phyloP scores from a whole-genome alignment of 176 grass and related monocot species.

The Carex kokanica region DNA sequence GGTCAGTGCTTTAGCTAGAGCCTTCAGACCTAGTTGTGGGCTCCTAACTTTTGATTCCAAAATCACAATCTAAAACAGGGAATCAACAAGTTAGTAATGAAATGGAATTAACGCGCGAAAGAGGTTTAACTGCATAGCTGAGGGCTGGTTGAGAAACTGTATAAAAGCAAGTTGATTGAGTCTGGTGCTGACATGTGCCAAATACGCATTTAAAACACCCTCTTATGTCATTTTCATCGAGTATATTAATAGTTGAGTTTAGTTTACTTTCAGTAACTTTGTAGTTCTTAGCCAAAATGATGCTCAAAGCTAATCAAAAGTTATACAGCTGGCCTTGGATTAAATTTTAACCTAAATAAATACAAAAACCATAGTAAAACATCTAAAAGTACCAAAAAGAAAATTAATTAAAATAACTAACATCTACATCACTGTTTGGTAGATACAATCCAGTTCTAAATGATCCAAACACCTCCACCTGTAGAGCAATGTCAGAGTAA shows the following conservation, averaged over 20 bases:
- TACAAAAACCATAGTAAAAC: neutral
- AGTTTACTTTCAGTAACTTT: neutral
- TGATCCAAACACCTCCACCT: slow-evolving; percentile 98
- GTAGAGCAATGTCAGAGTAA: slow-evolving; percentile 25
- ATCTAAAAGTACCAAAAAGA: neutral
- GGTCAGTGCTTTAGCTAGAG: slow-evolving; percentile 84
- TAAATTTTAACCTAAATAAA: neutral
- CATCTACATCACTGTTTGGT: slow-evolving; percentile 91
- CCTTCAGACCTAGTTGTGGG: slow-evolving; percentile 87
- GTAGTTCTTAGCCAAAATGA: neutral
- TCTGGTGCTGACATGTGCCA: neutral
- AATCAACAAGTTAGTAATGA: neutral
- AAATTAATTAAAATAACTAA: slow-evolving; percentile 31
- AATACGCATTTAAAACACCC: neutral
- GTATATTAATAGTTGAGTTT: neutral
- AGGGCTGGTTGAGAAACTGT: neutral
- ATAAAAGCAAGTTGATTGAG: neutral
- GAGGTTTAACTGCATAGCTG: neutral
- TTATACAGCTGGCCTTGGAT: neutral
- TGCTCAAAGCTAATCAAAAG: neutral
- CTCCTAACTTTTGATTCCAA: slow-evolving; percentile 80
- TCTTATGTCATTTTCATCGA: neutral
- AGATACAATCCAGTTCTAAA: slow-evolving; percentile 93
- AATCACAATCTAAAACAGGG: slow-evolving; percentile 69
- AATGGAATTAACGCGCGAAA: neutral